These are phyloP conservation scores for Nemania sp. DNA, from an alignment of 2,329 filamentous ascomycete genomes.

Conservation along the genomic window DNA sequence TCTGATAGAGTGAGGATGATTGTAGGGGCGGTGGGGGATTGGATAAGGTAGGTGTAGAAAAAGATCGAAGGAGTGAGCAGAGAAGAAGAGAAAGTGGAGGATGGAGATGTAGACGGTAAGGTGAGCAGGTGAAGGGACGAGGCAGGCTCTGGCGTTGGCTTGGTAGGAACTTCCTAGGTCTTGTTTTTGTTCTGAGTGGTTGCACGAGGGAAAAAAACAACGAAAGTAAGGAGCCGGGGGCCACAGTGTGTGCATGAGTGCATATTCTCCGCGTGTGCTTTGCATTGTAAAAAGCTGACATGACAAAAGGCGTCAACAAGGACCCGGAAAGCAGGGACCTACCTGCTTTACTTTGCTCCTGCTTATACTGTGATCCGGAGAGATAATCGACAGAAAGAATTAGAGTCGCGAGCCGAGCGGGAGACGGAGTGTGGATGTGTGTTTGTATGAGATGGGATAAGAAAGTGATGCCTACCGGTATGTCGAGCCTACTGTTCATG, in stretches of 20 bases:
- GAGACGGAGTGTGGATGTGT: neutral
- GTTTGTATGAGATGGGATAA: too few relatives aligned
- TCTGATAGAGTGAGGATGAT: too few relatives aligned
- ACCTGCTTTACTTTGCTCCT: conserved; percentile 4
- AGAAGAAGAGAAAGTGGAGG: neutral
- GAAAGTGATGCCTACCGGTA: too few relatives aligned
- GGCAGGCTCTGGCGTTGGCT: conserved; percentile 12
- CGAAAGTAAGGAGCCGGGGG: neutral
- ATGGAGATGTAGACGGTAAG: neutral
- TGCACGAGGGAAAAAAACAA: conserved; percentile 5
- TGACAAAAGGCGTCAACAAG: conserved; percentile 8
- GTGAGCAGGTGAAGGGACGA: neutral
- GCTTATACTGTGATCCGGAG: neutral
- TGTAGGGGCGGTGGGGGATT: neutral
- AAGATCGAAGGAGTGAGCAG: neutral
- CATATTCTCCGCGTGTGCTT: neutral
- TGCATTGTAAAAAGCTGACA: neutral
- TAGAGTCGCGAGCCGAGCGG: too few relatives aligned
- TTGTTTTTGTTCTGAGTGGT: conserved; percentile 10
- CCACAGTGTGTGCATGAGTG: conserved; percentile 9
- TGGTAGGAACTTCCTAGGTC: neutral
- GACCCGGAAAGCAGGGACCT: neutral
- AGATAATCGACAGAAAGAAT: too few relatives aligned
- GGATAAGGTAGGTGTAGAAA: neutral
- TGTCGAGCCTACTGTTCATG: conserved; percentile 17